These are phyloP conservation scores for Tremellales sp. DNA, from an alignment of 1,284 basidiomycete genomes.

Conservation along the genomic window DNA sequence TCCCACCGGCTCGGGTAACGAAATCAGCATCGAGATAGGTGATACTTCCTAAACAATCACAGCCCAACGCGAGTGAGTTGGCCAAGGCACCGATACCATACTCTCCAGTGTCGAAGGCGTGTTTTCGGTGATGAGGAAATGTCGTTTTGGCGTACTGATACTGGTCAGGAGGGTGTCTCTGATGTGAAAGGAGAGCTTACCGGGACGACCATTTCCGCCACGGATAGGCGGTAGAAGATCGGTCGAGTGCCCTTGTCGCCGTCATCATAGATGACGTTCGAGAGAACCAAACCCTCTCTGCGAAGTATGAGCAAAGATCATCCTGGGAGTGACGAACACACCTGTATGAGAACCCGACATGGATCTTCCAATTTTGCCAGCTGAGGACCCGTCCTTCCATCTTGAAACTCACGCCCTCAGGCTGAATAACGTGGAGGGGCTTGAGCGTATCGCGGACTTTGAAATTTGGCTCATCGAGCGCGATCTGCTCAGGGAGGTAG, in stretches of 20 bases:
- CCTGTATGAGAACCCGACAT: conserved; percentile 33
- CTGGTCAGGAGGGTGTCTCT: no score
- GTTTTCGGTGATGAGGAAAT: conserved; percentile 47
- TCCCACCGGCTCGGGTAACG: conserved; percentile 41
- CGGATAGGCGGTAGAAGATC: conserved; percentile 49
- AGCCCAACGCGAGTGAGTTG: conserved; percentile 50
- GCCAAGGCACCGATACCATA: conserved; percentile 49
- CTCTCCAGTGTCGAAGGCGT: conserved; percentile 53
- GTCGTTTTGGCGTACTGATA: conserved; percentile 50
- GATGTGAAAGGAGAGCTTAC: conserved; percentile 18
- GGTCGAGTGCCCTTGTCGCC: conserved; percentile 36
- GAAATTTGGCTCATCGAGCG: conserved; percentile 52
- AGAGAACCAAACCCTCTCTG: conserved; percentile 47
- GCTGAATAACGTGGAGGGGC: conserved; percentile 80
- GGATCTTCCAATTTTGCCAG: conserved; percentile 43
- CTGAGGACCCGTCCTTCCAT: conserved; percentile 64
- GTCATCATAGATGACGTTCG: conserved; percentile 45
- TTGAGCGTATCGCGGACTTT: conserved; percentile 69
- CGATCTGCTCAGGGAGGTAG: conserved; percentile 50
- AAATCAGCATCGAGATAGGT: conserved; percentile 46
- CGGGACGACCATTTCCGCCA: conserved; percentile 51
- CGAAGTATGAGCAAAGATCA: conserved; percentile 1
- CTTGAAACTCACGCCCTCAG: conserved; percentile 86
- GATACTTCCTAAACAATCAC: conserved; percentile 53
- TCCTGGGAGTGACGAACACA: conserved; percentile 1